Conservation (phyloP, 2,329 filamentous ascomycete species). For the Triangularia verruculosa region DNA sequence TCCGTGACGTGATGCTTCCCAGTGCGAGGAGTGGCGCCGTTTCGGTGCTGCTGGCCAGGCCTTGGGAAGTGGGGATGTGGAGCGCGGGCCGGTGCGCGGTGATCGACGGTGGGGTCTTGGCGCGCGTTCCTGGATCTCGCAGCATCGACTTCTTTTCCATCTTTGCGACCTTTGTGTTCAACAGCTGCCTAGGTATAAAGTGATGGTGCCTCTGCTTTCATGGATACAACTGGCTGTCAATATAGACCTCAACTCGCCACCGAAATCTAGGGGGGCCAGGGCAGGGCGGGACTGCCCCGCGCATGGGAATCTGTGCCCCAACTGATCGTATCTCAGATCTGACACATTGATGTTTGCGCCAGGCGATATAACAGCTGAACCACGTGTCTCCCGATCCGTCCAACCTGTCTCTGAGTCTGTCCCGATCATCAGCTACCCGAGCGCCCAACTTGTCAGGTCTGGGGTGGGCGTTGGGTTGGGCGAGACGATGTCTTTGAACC, state of each 20-base stretch:
- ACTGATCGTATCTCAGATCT: not conserved
- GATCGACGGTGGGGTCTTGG: slow-evolving; percentile 1
- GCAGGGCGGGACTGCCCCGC: not conserved
- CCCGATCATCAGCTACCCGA: not conserved
- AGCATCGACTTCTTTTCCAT: not conserved
- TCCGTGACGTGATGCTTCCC: not conserved
- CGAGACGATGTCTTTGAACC: not conserved
- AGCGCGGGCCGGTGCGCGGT: not conserved
- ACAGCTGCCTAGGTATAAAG: too few species aligned
- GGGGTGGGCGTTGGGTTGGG: not conserved
- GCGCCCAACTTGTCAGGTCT: not conserved
- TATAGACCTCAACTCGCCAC: too few species aligned
- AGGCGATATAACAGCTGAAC: not conserved
- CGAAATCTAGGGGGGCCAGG: too few species aligned
- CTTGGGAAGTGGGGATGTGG: not conserved
- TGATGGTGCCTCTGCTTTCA: too few species aligned
- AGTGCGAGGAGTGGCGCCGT: not conserved
- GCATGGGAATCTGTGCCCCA: not conserved
- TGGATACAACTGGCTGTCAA: too few species aligned
- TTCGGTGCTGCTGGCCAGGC: not conserved
- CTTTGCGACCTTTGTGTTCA: too few species aligned
- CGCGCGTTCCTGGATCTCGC: not conserved
- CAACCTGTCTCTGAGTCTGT: not conserved
- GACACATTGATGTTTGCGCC: not conserved
- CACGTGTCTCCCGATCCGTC: not conserved